Conservation (phyloP, 2,329 filamentous ascomycete genomes). For the Xylaria sp. region DNA sequence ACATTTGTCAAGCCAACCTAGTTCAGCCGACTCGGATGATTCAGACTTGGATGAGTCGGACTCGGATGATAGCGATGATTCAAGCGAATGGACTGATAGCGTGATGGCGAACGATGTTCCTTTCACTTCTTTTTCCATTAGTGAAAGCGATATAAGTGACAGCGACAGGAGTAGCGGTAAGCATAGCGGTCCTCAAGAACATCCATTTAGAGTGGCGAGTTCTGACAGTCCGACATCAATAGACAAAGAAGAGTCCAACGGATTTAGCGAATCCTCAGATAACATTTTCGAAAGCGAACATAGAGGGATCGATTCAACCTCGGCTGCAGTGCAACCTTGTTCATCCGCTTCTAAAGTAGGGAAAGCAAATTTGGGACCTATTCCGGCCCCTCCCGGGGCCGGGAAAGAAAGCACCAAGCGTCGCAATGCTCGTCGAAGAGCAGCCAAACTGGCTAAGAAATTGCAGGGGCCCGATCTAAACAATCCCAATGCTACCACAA, state of each 20-base stretch:
- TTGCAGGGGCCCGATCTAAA: conserved; percentile 33
- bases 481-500: neutral
- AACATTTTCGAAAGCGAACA: conserved; percentile 16
- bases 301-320: conserved; percentile 11
- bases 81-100: neutral
- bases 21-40: conserved; percentile 35
- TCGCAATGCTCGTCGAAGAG: conserved; percentile 63
- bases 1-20: conserved; percentile 10
- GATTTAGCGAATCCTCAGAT: conserved; percentile 22
- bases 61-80: conserved; percentile 21
- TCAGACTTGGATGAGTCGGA: conserved; percentile 27
- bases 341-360: conserved; percentile 3
- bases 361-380: conserved; percentile 3
- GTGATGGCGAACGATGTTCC: neutral
- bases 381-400: conserved; percentile 48
- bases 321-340: neutral
- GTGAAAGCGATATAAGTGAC: conserved; percentile 40
- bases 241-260: conserved; percentile 28
- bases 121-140: conserved; percentile 1
- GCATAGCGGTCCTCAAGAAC: conserved; percentile 45
- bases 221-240: neutral
- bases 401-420: conserved; percentile 60
- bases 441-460: conserved; percentile 50
- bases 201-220: conserved; percentile 3
- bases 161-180: conserved; percentile 39